Percentiles rank a stretch among this genome's conserved stretches.
These are phyloP conservation scores for Phytophthora crassamura DNA, from an alignment of 352 stramenopile genomes.

Conservation along the genomic window DNA sequence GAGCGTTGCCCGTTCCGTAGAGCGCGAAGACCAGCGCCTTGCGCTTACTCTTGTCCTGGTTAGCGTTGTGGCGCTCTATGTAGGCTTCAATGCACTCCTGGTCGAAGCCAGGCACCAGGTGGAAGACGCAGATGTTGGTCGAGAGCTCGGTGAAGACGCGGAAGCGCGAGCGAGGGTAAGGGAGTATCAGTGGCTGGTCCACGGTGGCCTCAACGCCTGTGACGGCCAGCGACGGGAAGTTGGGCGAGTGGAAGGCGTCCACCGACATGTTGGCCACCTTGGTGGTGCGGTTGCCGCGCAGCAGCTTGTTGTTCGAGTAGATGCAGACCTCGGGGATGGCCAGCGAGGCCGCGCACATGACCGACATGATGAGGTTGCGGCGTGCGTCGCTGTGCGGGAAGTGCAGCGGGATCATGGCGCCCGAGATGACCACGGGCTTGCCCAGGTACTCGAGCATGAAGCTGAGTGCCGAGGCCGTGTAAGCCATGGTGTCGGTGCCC, in stretches of 20 bases:
- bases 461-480: slow-evolving; percentile 93
- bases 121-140: slow-evolving; percentile 93
- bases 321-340: slow-evolving; percentile 92
- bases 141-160: slow-evolving; percentile 92
- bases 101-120: slow-evolving; percentile 90
- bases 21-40: slow-evolving; percentile 93
- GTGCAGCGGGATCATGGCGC: slow-evolving; percentile 95
- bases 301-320: slow-evolving; percentile 96
- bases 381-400: slow-evolving; percentile 97
- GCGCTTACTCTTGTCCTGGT: slow-evolving; percentile 39
- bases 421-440: slow-evolving; percentile 96
- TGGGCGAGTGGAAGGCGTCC: slow-evolving; percentile 96
- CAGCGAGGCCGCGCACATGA: slow-evolving; percentile 82
- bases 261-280: slow-evolving; percentile 97
- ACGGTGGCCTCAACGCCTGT: slow-evolving; percentile 95
- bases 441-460: slow-evolving; percentile 98
- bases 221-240: slow-evolving; percentile 93
- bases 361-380: slow-evolving; percentile 96
- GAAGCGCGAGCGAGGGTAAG: slow-evolving; percentile 90
- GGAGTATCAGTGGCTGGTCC: slow-evolving; percentile 90
- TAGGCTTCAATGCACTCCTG: slow-evolving; percentile 88
- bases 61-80: slow-evolving; percentile 65
- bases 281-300: slow-evolving; percentile 95
- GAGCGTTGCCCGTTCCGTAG: slow-evolving; percentile 97
- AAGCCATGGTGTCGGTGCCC: slow-evolving; percentile 99